Conservation (phyloP, 1,139 yeast species). For the Kluyveromyces marxianus region DNA sequence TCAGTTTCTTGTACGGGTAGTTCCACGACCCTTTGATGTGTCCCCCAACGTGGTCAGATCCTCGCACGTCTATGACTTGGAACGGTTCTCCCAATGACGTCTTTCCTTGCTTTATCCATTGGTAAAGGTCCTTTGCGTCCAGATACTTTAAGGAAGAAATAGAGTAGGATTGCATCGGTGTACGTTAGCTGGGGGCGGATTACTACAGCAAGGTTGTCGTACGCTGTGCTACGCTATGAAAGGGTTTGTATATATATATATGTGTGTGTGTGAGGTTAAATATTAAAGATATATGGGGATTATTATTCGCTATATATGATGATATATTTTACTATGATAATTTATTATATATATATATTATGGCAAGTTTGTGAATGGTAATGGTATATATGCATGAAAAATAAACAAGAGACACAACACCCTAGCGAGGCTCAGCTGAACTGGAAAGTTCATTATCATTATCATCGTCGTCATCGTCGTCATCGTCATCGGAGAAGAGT, state of each 20-base stretch:
- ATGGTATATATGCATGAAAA: too few relatives aligned
- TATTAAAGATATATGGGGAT: too few relatives aligned
- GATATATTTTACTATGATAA: too few relatives aligned
- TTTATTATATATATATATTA: too few relatives aligned
- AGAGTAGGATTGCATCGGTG: constrained; percentile 14
- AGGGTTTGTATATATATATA: too few relatives aligned
- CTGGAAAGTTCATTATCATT: not conserved
- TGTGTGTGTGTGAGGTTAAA: too few relatives aligned
- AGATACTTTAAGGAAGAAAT: constrained; percentile 19
- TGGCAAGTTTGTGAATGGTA: too few relatives aligned
- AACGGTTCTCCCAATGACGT: constrained; percentile 31
- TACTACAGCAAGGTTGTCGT: too few relatives aligned
- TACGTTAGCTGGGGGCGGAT: not conserved
- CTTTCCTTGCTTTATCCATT: constrained; percentile 24
- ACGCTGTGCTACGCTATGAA: too few relatives aligned
- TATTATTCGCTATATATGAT: too few relatives aligned
- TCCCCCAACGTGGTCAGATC: constrained; percentile 62
- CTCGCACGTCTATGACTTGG: constrained; percentile 80
- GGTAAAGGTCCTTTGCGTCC: constrained; percentile 20
- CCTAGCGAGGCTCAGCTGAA: constrained; percentile 2
- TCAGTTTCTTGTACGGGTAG: constrained; percentile 31
- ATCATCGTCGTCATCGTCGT: constrained; percentile 3
- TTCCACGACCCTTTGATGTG: constrained; percentile 28
- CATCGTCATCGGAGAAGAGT: constrained; percentile 8
- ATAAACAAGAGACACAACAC: not conserved